A percentile compares a stretch with the other conserved stretches of the same genome.
Conservation (phyloP, 495 filamentous ascomycete species). For the Aspergillus sparsus region DNA sequence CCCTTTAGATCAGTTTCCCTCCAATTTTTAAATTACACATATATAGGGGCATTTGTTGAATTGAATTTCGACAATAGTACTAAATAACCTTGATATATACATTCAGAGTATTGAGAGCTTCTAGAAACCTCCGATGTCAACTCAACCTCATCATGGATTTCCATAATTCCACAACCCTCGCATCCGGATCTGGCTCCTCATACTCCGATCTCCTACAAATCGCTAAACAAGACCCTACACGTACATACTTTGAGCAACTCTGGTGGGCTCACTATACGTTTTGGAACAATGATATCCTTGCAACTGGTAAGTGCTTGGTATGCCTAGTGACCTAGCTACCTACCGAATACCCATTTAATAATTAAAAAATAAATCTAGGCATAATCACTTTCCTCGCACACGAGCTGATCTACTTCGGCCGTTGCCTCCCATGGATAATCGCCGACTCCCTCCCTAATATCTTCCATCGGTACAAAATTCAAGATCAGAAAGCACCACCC, state of each 20-base stretch:
- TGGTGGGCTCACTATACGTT: slow-evolving; percentile 98
- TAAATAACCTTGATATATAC: no score
- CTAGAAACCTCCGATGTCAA: background rate
- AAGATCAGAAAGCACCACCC: slow-evolving; percentile 44
- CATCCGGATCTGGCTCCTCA: background rate
- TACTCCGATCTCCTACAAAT: slow-evolving; percentile 22
- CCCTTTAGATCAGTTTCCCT: slow-evolving; percentile 3
- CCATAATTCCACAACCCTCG: slow-evolving; percentile 16
- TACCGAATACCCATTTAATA: background rate
- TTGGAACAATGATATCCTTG: slow-evolving; percentile 95
- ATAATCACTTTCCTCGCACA: slow-evolving; percentile 97
- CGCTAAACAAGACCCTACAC: slow-evolving; percentile 76
- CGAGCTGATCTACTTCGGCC: slow-evolving; percentile 91
- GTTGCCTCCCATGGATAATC: slow-evolving; percentile 89
- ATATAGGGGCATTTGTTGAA: background rate
- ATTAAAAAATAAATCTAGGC: slow-evolving; percentile 3
- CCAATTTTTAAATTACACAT: slow-evolving; percentile 5
- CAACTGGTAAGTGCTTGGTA: slow-evolving; percentile 61
- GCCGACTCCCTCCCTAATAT: slow-evolving; percentile 76
- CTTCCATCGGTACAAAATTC: slow-evolving; percentile 93
- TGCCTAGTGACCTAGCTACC: no score
- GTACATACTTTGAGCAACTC: slow-evolving; percentile 79
- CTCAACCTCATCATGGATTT: slow-evolving; percentile 20
- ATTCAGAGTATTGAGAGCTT: no score
- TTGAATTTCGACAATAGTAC: background rate